Conservation (phyloP, 2,329 filamentous ascomycete genomes). For the Fusarium subtropicale region DNA sequence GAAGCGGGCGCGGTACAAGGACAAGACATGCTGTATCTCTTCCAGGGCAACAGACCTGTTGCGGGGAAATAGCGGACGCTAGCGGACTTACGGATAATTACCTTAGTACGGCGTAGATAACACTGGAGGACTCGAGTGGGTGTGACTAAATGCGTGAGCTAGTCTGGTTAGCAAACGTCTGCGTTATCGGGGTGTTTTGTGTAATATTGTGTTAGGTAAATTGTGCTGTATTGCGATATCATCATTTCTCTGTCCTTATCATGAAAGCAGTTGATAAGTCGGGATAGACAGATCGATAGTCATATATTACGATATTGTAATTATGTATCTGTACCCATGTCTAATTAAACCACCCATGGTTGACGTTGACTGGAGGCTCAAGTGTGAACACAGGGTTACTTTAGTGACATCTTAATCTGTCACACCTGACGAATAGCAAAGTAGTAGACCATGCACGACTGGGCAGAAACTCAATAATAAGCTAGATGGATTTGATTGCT, state of each 20-base stretch:
- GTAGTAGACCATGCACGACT: too few species aligned
- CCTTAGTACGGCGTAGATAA: not conserved
- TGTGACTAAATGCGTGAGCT: too few species aligned
- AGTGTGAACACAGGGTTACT: too few species aligned
- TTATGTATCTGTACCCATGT: too few species aligned
- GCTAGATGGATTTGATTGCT: accelerated
- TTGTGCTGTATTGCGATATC: not conserved
- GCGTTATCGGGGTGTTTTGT: not conserved
- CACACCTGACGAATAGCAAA: too few species aligned
- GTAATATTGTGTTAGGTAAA: not conserved
- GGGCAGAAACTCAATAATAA: too few species aligned
- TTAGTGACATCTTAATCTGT: too few species aligned
- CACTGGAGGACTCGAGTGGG: not conserved
- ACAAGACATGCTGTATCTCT: not conserved
- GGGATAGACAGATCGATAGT: not conserved
- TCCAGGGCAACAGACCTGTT: not conserved
- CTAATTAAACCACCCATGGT: too few species aligned
- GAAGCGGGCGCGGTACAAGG: not conserved
- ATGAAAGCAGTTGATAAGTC: not conserved
- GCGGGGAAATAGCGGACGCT: not conserved
- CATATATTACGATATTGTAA: too few species aligned
- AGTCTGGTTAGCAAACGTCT: too few species aligned
- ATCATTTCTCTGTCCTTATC: accelerated
- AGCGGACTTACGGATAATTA: not conserved
- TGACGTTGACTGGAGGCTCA: too few species aligned